phyloP scores from a whole-genome alignment of 495 filamentous ascomycete species.

The Aspergillus olivimuriae region DNA sequence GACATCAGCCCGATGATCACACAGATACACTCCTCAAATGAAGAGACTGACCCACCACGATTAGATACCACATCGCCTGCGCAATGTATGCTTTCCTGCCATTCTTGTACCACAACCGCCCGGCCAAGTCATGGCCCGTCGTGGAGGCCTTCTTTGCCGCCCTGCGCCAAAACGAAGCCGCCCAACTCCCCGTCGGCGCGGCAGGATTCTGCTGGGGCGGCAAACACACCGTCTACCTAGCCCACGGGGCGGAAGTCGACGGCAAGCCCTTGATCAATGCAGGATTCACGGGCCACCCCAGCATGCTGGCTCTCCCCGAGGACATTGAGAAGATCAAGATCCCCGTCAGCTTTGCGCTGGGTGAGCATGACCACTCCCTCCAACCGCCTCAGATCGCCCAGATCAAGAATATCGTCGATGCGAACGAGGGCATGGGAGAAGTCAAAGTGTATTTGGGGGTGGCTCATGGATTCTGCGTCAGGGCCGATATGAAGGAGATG shows the following conservation, averaged over 20 bases:
- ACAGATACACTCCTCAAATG: no score
- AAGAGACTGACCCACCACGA: no score
- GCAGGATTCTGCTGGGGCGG: slow-evolving; percentile 61
- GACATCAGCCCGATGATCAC: no score
- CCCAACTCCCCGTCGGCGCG: slow-evolving; percentile 30
- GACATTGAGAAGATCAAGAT: slow-evolving; percentile 47
- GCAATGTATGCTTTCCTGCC: slow-evolving; percentile 17
- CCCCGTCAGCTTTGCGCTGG: slow-evolving; percentile 52
- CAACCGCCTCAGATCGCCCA: slow-evolving; percentile 12
- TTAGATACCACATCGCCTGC: slow-evolving; percentile 16
- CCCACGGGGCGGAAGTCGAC: slow-evolving; percentile 21
- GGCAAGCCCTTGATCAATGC: slow-evolving; percentile 41
- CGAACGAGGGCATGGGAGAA: slow-evolving; percentile 32
- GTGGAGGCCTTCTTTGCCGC: slow-evolving; percentile 41
- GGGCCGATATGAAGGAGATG: no score
- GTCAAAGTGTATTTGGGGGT: slow-evolving; percentile 50
- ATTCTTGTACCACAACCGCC: slow-evolving; percentile 30
- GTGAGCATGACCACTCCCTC: slow-evolving; percentile 37
- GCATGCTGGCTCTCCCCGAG: slow-evolving; percentile 40
- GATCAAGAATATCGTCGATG: slow-evolving; percentile 30
- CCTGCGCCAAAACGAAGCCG: slow-evolving; percentile 31
- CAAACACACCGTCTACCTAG: slow-evolving; percentile 39
- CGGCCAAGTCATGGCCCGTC: slow-evolving; percentile 32
- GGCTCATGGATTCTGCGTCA: slow-evolving; percentile 55
- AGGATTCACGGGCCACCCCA: slow-evolving; percentile 51